Conservation (phyloP, 2,329 filamentous ascomycete species). For the Aureobasidium sp. region DNA sequence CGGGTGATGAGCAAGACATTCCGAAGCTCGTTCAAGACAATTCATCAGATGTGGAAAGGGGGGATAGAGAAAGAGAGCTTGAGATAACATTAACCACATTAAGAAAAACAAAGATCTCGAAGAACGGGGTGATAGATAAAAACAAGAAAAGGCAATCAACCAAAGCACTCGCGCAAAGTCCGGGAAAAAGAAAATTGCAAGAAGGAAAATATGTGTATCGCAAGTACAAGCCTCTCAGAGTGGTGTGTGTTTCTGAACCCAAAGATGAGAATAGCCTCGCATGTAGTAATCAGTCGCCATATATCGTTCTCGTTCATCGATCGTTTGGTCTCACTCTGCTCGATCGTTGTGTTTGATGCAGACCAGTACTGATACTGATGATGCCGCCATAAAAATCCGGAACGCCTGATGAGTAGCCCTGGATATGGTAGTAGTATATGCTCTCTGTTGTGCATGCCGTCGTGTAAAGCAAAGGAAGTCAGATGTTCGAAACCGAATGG, state of each 20-base stretch:
- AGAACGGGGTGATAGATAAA: neutral
- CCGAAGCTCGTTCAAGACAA: neutral
- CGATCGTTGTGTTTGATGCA: constrained; percentile 1
- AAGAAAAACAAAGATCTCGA: constrained; percentile 2
- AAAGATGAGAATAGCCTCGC: neutral
- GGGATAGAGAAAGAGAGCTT: neutral
- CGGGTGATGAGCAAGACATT: neutral
- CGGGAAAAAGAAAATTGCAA: neutral
- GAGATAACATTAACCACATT: constrained; percentile 4
- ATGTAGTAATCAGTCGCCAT: constrained; percentile 8
- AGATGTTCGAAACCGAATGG: neutral
- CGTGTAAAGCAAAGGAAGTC: constrained; percentile 3
- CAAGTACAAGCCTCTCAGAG: constrained; percentile 11
- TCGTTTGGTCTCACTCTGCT: neutral
- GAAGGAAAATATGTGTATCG: constrained; percentile 5
- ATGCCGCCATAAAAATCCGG: constrained; percentile 4
- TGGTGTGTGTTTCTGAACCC: neutral
- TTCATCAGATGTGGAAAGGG: neutral
- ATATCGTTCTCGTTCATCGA: constrained; percentile 5
- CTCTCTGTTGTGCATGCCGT: constrained; percentile 4
- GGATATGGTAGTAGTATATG: neutral
- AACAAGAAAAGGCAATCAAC: neutral
- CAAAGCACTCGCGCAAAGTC: neutral
- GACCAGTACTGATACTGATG: constrained; percentile 6
- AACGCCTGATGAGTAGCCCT: constrained; percentile 9